Evolutionary conservation across 768 basidiomycete genomes (phyloP), one percentile per base, ranked within the genome.

Genomic region (Suillus sp.): DNA sequence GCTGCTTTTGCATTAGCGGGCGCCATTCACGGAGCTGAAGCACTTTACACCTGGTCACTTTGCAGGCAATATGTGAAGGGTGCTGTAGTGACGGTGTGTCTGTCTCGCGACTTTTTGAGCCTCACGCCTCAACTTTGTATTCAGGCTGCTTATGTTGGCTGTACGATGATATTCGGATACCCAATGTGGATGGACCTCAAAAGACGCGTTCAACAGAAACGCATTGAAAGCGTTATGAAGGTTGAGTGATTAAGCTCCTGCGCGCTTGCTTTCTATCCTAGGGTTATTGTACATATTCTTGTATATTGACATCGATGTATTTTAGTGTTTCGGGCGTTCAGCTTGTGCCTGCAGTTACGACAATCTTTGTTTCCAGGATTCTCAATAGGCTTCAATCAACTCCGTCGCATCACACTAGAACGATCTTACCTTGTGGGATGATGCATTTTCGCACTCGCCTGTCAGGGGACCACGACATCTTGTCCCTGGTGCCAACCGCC

Each of bases 161-260:
- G 80, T 0, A 85, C 86, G 1, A n/a, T 87, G 1, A 1, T 82
- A 0, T 75, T 81, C 37, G 92, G 92, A 0, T 79, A 78, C 59
- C 86, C 87, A 0, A 78, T 85, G 13, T 84, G 84, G 79, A 32
- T 62, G 11, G 81, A 85, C 65, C 73, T 93, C 65, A 78, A 84
- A 60, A 80, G 74, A 67, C 81, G 84, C 30, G 83, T 92, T 11
- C 89, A 93, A 65, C 74, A 78, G 37, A 86, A 86, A 18, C 82
- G 91, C 2, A 93, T 93, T 48, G 85, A 91, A 62, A 91, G 90
- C 34, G 89, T 93, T 4, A 87, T 90, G 88, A 93, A 93, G 72
- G 83, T 83, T 11, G 77, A 90, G 70, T 89, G 70, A 72, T 22
- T 6, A 10, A 50, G 10, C 16, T 25, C 25, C 8, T 25, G 9